Evolutionary conservation across 345 rosid species (phyloP).

Genomic region (Hibiscus tridactylites): DNA sequence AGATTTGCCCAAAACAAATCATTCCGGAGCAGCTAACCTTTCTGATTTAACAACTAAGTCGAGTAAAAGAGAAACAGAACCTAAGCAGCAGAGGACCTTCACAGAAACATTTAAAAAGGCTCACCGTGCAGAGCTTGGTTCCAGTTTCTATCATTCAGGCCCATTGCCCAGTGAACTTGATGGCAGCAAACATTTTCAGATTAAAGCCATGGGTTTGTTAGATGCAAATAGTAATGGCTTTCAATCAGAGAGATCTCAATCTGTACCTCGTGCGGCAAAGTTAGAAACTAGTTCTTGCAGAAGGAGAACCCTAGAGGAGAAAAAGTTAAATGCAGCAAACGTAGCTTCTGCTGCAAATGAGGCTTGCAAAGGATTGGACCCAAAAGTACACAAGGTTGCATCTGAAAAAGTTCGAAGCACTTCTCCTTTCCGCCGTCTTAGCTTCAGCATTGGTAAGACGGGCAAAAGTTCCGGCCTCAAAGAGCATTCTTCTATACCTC

Average conservation of each 20-base stretch:
- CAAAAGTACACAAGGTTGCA: conserved; percentile 25
- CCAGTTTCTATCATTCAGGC: conserved; percentile 32
- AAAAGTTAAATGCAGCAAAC: conserved; percentile 16
- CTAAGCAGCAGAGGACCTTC: conserved; percentile 27
- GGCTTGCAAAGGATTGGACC: conserved; percentile 27
- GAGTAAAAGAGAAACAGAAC: conserved; percentile 25
- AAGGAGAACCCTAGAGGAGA: conserved; percentile 27
- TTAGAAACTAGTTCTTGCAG: conserved; percentile 21
- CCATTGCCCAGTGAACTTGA: conserved; percentile 35
- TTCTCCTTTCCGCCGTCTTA: conserved; percentile 66
- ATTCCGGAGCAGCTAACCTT: conserved; percentile 24
- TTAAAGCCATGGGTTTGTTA: conserved; percentile 19
- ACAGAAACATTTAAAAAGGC: conserved; percentile 24
- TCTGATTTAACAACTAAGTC: conserved; percentile 18
- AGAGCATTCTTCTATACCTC: conserved; percentile 30
- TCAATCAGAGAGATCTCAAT: conserved; percentile 28
- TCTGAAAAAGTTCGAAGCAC: conserved; percentile 58
- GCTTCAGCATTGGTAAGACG: conserved; percentile 46
- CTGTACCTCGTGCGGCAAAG: conserved; percentile 24
- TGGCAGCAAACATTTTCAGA: conserved; percentile 18
- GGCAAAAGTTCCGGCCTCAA: conserved; percentile 42
- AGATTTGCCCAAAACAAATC: conserved; percentile 26
- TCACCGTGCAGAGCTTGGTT: conserved; percentile 17
- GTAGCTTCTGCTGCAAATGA: conserved; percentile 13
- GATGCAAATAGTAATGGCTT: conserved; percentile 21